Percentiles rank a stretch among this genome's conserved stretches.
These are phyloP conservation scores for Hypoxylon rickii DNA, from an alignment of 495 filamentous ascomycete species.

Conservation along the genomic window DNA sequence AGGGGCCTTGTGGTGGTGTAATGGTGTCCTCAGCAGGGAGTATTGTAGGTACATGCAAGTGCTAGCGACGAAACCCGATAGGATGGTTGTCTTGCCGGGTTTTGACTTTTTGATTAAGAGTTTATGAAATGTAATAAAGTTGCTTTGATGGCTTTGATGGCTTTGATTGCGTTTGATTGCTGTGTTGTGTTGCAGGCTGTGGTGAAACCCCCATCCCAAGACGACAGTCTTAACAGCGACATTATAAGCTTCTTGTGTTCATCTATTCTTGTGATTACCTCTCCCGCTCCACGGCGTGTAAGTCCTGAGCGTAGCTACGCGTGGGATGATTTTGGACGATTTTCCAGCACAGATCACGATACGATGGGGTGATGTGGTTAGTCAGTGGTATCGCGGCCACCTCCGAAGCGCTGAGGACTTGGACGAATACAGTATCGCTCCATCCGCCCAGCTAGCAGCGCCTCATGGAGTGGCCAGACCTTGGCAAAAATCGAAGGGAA, in stretches of 20 bases:
- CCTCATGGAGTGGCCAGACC: constrained; percentile 23
- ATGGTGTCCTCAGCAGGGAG: constrained; percentile 19
- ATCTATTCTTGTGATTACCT: constrained; percentile 1
- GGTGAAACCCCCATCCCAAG: constrained; percentile 21
- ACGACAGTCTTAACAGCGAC: constrained; percentile 17
- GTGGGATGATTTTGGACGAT: constrained; percentile 26
- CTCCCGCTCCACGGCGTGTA: constrained; percentile 19
- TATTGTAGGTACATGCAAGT: constrained; percentile 33
- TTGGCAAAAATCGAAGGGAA: constrained; percentile 11
- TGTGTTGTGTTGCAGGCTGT: constrained; percentile 29
- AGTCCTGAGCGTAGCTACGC: constrained; percentile 9
- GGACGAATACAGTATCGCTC: constrained; percentile 26
- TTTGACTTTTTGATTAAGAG: background rate
- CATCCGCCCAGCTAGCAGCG: constrained; percentile 6
- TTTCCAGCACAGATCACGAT: constrained; percentile 20
- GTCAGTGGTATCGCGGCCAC: constrained; percentile 16
- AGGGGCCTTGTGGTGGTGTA: constrained; percentile 11
- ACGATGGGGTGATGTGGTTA: constrained; percentile 26
- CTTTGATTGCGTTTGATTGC: constrained; percentile 9
- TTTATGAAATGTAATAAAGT: background rate
- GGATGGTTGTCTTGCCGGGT: constrained; percentile 11
- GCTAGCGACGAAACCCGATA: constrained; percentile 1
- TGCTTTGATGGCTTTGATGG: background rate
- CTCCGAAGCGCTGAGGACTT: constrained; percentile 29
- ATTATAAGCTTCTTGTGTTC: constrained; percentile 28